Conservation (phyloP, 257 asterid genomes). For the Nicotiana paniculata region DNA sequence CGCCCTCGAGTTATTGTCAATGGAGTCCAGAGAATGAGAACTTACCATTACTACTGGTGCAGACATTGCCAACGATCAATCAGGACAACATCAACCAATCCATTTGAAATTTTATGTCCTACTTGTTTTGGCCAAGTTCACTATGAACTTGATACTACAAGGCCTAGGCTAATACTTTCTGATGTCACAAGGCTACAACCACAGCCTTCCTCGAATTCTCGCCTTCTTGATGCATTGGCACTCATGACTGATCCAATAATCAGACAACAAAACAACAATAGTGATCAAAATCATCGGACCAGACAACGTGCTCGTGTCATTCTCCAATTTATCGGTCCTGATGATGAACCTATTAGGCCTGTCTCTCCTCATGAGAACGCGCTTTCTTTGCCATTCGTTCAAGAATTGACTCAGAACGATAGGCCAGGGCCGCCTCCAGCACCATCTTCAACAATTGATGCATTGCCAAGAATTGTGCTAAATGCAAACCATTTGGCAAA, state of each 20-base stretch:
- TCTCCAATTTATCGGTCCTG: constrained; percentile 58
- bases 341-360: constrained; percentile 29
- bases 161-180: constrained; percentile 36
- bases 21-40: constrained; percentile 59
- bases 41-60: constrained; percentile 87
- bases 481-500: constrained; percentile 27
- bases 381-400: constrained; percentile 3
- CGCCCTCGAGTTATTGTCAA: constrained; percentile 45
- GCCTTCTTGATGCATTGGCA: constrained; percentile 45
- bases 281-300: background rate
- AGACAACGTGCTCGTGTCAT: constrained; percentile 36
- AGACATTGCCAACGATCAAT: constrained; percentile 58
- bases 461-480: constrained; percentile 39
- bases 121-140: constrained; percentile 47
- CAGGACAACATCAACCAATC: constrained; percentile 63
- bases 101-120: constrained; percentile 64
- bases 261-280: constrained; percentile 4
- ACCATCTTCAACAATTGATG: constrained; percentile 30
- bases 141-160: constrained; percentile 56
- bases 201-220: constrained; percentile 36
- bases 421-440: constrained; percentile 42
- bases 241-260: constrained; percentile 38
- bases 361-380: constrained; percentile 22
- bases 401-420: constrained; percentile 32
- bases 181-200: constrained; percentile 22